Evolutionary conservation across 129 eudicot species (phyloP).

Genomic region (Artemisia annua): DNA sequence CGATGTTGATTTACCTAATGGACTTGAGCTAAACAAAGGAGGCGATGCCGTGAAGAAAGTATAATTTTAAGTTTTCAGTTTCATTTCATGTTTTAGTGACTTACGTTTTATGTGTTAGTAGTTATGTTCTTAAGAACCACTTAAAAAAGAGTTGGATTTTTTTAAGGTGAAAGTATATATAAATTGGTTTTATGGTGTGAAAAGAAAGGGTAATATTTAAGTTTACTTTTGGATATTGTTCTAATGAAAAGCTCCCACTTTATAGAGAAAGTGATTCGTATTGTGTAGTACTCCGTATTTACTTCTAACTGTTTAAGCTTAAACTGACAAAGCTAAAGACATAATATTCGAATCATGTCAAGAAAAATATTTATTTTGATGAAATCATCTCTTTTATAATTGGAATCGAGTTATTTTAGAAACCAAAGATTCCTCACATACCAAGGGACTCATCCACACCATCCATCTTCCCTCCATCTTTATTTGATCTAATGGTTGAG

Average conservation of each 20-base stretch:
- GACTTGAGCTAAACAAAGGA: slow-evolving; percentile 52
- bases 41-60: slow-evolving; percentile 32
- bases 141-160: slow-evolving; percentile 2
- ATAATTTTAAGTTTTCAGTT: slow-evolving; percentile 18
- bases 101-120: slow-evolving; percentile 6
- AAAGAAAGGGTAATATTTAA: slow-evolving; percentile 1
- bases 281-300: background rate
- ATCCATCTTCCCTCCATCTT: too few species aligned
- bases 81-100: slow-evolving; percentile 14
- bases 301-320: too few species aligned
- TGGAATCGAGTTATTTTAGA: too few species aligned
- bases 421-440: too few species aligned
- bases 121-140: slow-evolving; percentile 16
- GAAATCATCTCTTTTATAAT: too few species aligned
- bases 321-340: too few species aligned
- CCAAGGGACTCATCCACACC: too few species aligned
- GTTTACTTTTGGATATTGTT: slow-evolving; percentile 4
- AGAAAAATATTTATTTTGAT: too few species aligned
- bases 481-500: too few species aligned
- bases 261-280: background rate
- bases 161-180: slow-evolving; percentile 23
- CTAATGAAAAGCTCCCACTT: background rate
- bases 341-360: too few species aligned
- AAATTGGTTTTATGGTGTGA: slow-evolving; percentile 15
- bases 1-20: slow-evolving; percentile 46